These are phyloP conservation scores for Galeopsis tetrahit DNA, from an alignment of 257 asterid genomes.

Conservation along the genomic window DNA sequence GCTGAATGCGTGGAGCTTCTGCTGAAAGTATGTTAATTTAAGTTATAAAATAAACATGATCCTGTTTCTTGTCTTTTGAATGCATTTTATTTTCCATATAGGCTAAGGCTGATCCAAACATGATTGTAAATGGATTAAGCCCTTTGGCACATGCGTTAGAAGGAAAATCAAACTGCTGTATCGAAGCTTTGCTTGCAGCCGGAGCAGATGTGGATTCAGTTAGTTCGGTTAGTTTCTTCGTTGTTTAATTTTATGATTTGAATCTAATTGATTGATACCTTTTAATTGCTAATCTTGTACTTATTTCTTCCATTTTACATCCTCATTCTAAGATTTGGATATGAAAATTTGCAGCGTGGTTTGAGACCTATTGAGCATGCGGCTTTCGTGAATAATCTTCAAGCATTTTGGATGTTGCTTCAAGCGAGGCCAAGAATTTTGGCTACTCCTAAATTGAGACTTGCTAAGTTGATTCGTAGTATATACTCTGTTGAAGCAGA, in stretches of 20 bases:
- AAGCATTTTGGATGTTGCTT: slow-evolving; percentile 24
- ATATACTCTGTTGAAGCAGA: too few relatives aligned
- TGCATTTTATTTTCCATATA: too few relatives aligned
- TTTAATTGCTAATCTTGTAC: background rate
- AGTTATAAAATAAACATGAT: too few relatives aligned
- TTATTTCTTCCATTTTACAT: background rate
- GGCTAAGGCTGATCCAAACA: background rate
- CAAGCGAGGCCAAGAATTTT: slow-evolving; percentile 27
- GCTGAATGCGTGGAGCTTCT: background rate
- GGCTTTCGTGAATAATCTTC: background rate
- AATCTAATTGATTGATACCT: background rate
- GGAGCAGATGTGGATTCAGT: slow-evolving; percentile 31
- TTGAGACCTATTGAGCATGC: slow-evolving; percentile 32
- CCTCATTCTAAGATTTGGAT: too few relatives aligned
- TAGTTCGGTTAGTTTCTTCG: slow-evolving; percentile 3
- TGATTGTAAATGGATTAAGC: background rate
- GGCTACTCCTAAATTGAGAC: slow-evolving; percentile 33
- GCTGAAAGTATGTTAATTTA: background rate
- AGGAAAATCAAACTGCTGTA: background rate
- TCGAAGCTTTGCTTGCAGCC: slow-evolving; percentile 20
- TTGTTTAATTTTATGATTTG: background rate
- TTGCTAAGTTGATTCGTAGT: too few relatives aligned
- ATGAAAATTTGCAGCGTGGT: background rate
- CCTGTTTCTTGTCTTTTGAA: background rate
- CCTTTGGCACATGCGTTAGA: slow-evolving; percentile 26